Percentiles rank a stretch among this genome's conserved stretches.
Evolutionary conservation across 139 green algal species (phyloP).

Genomic region (Parachlorella kessleri): DNA sequence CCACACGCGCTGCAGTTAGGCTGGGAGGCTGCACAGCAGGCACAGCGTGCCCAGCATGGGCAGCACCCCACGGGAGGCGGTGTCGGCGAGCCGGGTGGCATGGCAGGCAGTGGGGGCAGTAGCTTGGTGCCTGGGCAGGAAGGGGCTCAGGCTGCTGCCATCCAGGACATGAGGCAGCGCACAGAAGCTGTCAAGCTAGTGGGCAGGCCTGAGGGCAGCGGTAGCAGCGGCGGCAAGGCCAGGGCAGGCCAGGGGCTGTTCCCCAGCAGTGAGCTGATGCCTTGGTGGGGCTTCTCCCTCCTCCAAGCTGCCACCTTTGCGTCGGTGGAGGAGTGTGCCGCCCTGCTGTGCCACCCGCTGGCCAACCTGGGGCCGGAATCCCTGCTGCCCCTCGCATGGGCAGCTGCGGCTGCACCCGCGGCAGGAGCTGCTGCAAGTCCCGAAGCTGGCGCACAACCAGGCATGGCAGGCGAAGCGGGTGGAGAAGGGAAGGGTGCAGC

Average conservation of each 20-base stretch:
- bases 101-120: background rate
- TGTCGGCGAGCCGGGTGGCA: background rate
- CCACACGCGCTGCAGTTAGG: background rate
- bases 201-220: too few relatives aligned
- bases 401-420: background rate
- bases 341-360: slow-evolving; percentile 24
- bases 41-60: background rate
- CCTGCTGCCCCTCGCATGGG: background rate
- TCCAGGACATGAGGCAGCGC: background rate
- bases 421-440: background rate
- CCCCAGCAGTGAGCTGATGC: slow-evolving; percentile 20
- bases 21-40: background rate
- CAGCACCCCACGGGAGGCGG: background rate
- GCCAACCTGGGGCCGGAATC: slow-evolving; percentile 3
- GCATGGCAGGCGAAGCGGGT: background rate
- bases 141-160: background rate
- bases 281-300: slow-evolving; percentile 20
- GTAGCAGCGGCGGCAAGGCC: too few relatives aligned
- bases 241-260: background rate
- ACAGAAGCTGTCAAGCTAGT: too few relatives aligned
- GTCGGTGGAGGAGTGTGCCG: slow-evolving; percentile 13
- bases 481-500: background rate
- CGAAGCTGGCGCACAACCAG: background rate
- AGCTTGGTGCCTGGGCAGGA: background rate
- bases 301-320: slow-evolving; percentile 21